Conservation (phyloP, 2,329 filamentous ascomycete species). For the Claviceps quebecensis region DNA sequence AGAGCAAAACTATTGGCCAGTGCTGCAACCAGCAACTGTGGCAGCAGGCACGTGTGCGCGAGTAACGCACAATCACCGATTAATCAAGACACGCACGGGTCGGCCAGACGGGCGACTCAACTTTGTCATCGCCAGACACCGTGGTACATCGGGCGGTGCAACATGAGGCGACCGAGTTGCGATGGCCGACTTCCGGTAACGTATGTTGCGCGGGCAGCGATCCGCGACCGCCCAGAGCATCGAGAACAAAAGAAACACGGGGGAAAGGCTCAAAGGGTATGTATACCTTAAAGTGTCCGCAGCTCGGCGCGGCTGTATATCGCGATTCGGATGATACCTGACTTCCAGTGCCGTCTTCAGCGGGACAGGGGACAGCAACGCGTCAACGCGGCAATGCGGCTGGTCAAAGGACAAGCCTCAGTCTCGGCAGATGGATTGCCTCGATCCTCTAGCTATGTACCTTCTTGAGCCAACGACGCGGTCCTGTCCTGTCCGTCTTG, state of each 20-base stretch:
- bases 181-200: background rate
- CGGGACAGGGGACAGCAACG: background rate
- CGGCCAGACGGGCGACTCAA: background rate
- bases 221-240: background rate
- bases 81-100: no score
- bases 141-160: background rate
- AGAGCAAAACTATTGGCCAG: slow-evolving; percentile 4
- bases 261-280: no score
- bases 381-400: background rate
- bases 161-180: background rate
- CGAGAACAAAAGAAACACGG: background rate
- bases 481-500: background rate
- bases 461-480: background rate
- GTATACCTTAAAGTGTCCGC: background rate
- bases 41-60: slow-evolving; percentile 1
- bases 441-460: background rate
- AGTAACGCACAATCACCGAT: background rate
- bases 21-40: background rate
- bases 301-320: background rate
- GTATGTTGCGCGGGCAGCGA: background rate
- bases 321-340: background rate
- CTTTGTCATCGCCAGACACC: background rate
- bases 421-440: no score
- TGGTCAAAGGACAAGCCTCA: background rate
- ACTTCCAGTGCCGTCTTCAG: background rate